Percentiles rank a stretch among this genome's conserved stretches.
Evolutionary conservation across 2,329 filamentous ascomycete species (phyloP).

Genomic region (Erysiphe pisi): DNA sequence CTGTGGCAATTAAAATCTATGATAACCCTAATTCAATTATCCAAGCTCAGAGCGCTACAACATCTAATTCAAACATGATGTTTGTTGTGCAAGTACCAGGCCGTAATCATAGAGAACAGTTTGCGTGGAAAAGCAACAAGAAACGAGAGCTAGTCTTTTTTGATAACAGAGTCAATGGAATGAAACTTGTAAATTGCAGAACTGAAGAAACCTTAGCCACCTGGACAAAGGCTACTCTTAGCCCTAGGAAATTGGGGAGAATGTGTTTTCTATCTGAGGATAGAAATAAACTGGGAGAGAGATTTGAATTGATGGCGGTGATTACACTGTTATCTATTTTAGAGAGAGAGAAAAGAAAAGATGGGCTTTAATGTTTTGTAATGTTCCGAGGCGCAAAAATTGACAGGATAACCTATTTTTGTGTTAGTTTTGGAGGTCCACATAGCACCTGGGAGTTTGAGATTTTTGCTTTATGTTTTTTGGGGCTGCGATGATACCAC

Average conservation of each 20-base stretch:
- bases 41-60: slow-evolving; percentile 26
- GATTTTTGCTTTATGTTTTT: too few species aligned
- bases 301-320: slow-evolving; percentile 31
- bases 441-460: too few species aligned
- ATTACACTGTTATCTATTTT: slow-evolving; percentile 30
- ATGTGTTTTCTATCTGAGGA: slow-evolving; percentile 31
- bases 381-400: too few species aligned
- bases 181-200: slow-evolving; percentile 31
- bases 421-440: too few species aligned
- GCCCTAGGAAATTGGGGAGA: slow-evolving; percentile 32
- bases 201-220: slow-evolving; percentile 31
- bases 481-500: too few species aligned
- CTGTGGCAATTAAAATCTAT: slow-evolving; percentile 30
- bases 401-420: too few species aligned
- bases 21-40: slow-evolving; percentile 27
- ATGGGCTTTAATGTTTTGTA: too few species aligned
- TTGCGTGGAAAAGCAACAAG: slow-evolving; percentile 31
- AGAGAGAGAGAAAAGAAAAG: slow-evolving; percentile 30
- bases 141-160: slow-evolving; percentile 30
- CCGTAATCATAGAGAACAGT: slow-evolving; percentile 25
- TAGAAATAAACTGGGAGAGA: slow-evolving; percentile 30
- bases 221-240: slow-evolving; percentile 30
- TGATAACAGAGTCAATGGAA: slow-evolving; percentile 30
- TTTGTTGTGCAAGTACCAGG: slow-evolving; percentile 20
- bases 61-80: slow-evolving; percentile 23